These are phyloP conservation scores for Coemansia sp. DNA, from an alignment of 192 early-diverging fungal species.

Conservation along the genomic window DNA sequence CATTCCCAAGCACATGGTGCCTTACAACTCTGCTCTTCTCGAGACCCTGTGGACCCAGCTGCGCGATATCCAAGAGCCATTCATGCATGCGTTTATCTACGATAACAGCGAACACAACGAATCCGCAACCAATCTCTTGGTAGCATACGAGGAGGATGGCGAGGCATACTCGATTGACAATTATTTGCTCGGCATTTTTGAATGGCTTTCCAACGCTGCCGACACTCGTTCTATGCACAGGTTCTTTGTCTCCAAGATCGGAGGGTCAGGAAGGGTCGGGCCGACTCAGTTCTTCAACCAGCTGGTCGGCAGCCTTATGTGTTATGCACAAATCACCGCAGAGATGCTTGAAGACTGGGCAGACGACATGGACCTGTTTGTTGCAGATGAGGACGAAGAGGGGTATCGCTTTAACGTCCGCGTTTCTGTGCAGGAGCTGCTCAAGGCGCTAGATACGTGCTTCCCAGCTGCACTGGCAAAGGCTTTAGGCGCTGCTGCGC, in stretches of 20 bases:
- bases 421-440: conserved; percentile 75
- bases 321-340: conserved; percentile 80
- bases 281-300: conserved; percentile 58
- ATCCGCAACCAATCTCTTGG: conserved; percentile 34
- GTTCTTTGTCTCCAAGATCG: conserved; percentile 31
- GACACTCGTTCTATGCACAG: conserved; percentile 34
- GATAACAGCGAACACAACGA: conserved; percentile 40
- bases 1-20: conserved; percentile 26
- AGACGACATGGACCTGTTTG: conserved; percentile 81
- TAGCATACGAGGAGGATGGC: conserved; percentile 41
- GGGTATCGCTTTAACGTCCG: conserved; percentile 83
- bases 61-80: conserved; percentile 33
- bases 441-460: conserved; percentile 57
- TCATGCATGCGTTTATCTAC: conserved; percentile 47
- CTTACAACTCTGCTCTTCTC: conserved; percentile 25
- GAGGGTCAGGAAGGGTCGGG: neutral
- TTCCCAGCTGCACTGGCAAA: conserved; percentile 56
- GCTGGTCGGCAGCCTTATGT: conserved; percentile 60
- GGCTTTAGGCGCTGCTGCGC: conserved; percentile 58
- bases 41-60: conserved; percentile 48
- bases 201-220: conserved; percentile 42
- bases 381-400: conserved; percentile 91
- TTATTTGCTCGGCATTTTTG: conserved; percentile 43
- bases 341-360: conserved; percentile 79
- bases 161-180: conserved; percentile 27